phyloP scores from a whole-genome alignment of 345 rosid species.

The Populus deltoides region DNA sequence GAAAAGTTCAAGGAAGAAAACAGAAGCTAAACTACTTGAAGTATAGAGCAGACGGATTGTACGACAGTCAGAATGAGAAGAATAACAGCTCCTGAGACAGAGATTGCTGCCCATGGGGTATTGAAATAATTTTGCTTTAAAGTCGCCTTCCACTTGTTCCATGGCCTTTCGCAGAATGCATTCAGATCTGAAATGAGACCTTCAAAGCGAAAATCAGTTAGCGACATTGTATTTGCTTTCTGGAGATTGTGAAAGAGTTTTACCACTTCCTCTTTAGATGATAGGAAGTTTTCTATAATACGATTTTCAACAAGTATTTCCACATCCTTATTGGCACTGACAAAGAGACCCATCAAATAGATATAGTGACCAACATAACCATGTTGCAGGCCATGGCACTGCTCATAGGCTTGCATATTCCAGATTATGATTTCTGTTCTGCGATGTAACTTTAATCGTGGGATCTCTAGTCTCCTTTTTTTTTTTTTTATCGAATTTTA shows the following conservation, averaged over 20 bases:
- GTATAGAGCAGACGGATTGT: background rate
- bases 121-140: constrained; percentile 16
- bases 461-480: constrained; percentile 21
- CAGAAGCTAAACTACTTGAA: too few relatives aligned
- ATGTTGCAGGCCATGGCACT: background rate
- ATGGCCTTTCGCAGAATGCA: background rate
- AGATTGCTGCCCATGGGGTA: constrained; percentile 25
- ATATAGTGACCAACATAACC: background rate
- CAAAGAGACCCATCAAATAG: background rate
- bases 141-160: constrained; percentile 23
- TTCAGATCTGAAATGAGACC: background rate
- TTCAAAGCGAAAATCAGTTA: too few relatives aligned
- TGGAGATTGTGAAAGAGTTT: background rate
- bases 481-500: background rate
- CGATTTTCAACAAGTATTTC: constrained; percentile 1
- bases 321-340: constrained; percentile 3
- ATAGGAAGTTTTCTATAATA: constrained; percentile 6
- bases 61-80: constrained; percentile 15
- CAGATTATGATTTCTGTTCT: background rate
- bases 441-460: background rate
- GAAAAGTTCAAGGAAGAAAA: too few relatives aligned
- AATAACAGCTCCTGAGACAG: constrained; percentile 12
- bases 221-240: accelerated
- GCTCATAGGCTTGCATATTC: constrained; percentile 22
- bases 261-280: background rate